These are phyloP conservation scores for Chaetothyriales sp. DNA, from an alignment of 2,329 filamentous ascomycete species.

Conservation along the genomic window DNA sequence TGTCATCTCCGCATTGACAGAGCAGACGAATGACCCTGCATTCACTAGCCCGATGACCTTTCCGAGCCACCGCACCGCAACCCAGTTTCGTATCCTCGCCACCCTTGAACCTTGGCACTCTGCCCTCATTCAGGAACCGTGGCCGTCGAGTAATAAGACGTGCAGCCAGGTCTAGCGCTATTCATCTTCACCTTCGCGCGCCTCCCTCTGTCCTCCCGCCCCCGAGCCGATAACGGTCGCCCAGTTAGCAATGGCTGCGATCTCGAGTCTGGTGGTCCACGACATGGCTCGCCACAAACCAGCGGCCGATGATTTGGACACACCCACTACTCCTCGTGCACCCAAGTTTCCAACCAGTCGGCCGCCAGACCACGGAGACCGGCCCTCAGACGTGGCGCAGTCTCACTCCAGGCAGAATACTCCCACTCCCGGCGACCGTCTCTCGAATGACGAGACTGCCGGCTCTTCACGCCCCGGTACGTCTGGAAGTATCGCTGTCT, in stretches of 20 bases:
- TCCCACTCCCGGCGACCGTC: not conserved
- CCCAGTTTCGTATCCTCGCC: not conserved
- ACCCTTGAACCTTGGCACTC: not conserved
- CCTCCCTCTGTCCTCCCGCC: not conserved
- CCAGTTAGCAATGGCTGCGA: conserved; percentile 10
- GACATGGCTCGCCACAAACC: conserved; percentile 8
- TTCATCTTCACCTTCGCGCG: not conserved
- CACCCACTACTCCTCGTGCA: conserved; percentile 14
- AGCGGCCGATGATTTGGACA: conserved; percentile 11
- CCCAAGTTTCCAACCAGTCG: conserved; percentile 4
- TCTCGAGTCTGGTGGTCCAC: conserved; percentile 12
- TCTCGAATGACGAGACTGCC: not conserved
- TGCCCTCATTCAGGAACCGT: not conserved
- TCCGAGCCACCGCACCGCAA: not conserved
- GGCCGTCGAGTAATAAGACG: not conserved
- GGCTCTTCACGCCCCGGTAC: not conserved
- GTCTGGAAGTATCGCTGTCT: not conserved
- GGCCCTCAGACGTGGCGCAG: not conserved
- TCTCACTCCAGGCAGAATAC: not conserved
- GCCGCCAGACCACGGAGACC: not conserved
- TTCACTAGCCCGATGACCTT: not conserved
- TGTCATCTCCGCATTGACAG: not conserved
- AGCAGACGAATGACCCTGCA: not conserved
- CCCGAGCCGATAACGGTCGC: not conserved
- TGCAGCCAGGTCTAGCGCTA: not conserved